phyloP scores from a whole-genome alignment of 306 rosid species.

The Dalbergia cochinchinensis region DNA sequence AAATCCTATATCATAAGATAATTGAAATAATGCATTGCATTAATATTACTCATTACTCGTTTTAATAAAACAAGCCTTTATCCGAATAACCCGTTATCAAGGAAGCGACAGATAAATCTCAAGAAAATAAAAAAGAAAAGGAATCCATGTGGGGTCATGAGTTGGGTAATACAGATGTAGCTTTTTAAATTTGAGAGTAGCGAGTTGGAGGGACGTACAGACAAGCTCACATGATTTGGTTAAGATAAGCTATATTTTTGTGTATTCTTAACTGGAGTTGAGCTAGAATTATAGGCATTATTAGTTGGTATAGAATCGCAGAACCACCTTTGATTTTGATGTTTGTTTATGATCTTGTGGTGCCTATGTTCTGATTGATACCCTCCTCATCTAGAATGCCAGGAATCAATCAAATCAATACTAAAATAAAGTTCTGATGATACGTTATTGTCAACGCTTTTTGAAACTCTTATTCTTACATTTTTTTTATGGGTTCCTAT shows the following conservation, averaged over 20 bases:
- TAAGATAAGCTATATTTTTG: slow-evolving; percentile 17
- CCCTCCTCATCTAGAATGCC: slow-evolving; percentile 16
- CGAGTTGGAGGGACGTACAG: slow-evolving; percentile 38
- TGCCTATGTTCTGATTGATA: not conserved
- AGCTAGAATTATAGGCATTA: slow-evolving; percentile 37
- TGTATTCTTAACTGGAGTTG: slow-evolving; percentile 12
- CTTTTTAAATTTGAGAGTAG: not conserved
- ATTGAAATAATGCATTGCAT: not conserved
- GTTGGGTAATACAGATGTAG: slow-evolving; percentile 36
- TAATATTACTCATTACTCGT: not conserved
- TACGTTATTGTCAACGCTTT: slow-evolving; percentile 26
- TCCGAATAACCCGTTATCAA: slow-evolving; percentile 1
- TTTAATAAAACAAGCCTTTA: not conserved
- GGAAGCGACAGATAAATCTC: slow-evolving; percentile 33
- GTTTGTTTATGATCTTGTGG: not conserved
- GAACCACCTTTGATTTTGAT: slow-evolving; percentile 36
- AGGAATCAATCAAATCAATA: slow-evolving; percentile 43
- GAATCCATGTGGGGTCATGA: slow-evolving; percentile 47
- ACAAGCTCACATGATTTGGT: slow-evolving; percentile 46
- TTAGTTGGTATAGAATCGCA: slow-evolving; percentile 14
- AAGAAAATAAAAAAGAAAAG: slow-evolving; percentile 42
- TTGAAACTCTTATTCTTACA: not conserved
- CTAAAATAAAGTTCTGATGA: not conserved
- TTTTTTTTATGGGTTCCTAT: not conserved
- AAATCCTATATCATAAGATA: not conserved